Conservation (phyloP, 768 basidiomycete species). For the Tephrocybe sp. region DNA sequence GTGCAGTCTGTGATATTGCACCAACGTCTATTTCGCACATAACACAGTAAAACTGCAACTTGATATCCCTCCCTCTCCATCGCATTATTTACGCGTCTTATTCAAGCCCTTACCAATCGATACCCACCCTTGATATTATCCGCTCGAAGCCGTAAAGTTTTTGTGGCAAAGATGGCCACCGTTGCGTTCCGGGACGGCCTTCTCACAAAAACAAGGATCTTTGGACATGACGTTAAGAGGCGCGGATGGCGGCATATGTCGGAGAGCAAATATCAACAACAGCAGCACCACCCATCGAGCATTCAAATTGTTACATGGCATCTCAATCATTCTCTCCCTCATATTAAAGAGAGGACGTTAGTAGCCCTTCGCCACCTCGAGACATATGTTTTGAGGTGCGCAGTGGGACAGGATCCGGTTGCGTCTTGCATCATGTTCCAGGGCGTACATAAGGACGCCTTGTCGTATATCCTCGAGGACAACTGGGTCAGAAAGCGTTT, state of each 20-base stretch:
- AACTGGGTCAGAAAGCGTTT: conserved; percentile 65
- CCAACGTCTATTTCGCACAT: not conserved
- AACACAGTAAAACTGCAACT: not conserved
- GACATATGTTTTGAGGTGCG: conserved; percentile 46
- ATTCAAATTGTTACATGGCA: conserved; percentile 73
- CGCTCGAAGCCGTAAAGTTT: not conserved
- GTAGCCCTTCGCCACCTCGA: conserved; percentile 55
- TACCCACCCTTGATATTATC: not conserved
- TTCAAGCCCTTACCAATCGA: not conserved
- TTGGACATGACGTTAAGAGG: conserved; percentile 38
- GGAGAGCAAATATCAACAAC: conserved; percentile 28
- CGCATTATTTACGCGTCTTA: not conserved
- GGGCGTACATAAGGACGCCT: conserved; percentile 50
- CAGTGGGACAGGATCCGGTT: conserved; percentile 42
- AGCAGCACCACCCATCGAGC: conserved; percentile 25
- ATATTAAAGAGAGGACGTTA: conserved; percentile 41
- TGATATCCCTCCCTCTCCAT: not conserved
- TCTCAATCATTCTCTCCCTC: conserved; percentile 45
- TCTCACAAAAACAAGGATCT: conserved; percentile 30
- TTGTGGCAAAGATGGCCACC: conserved; percentile 3
- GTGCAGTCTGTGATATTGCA: conserved; percentile 8
- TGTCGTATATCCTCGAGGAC: conserved; percentile 48
- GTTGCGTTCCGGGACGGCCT: conserved; percentile 15
- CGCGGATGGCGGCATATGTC: conserved; percentile 45
- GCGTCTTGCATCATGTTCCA: conserved; percentile 69